Evolutionary conservation across 225 moss, liverwort and hornwort genomes (phyloP), one percentile per base, ranked within the genome.

Genomic region (Antitrichia curtipendula): DNA sequence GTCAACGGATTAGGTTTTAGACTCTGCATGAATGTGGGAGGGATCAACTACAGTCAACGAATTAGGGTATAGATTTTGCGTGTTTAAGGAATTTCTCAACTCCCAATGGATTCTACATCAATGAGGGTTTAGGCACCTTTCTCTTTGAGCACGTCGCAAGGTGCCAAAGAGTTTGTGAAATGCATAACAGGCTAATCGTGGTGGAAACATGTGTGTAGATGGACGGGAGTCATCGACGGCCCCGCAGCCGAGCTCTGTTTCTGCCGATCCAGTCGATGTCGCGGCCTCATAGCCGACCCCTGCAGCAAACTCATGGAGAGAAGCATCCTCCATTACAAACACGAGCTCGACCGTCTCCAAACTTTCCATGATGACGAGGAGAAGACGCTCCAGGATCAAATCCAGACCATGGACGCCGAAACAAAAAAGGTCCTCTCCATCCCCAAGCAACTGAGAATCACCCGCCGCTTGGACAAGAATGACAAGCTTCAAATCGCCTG

Each of bases 251-350:
- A 93, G 68, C 91, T 91, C 68, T 91, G 93, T 58, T 90, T 88
- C 41, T 93, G 93, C 85, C 73, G 93, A 60, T 87, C 90, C 29
- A 75, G 85, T 87, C 81, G n/a, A 45, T 93, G 93, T 75, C 91
- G 82, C 49, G 91, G 93, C 53, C 66, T 93, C 73, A 91, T 93
- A 61, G 90, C 90, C 50, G 85, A 90, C 43, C 88, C 87, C 61
- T 47, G 84, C 25, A 91, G 88, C 74, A 74, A 75, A n/a, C 79
- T 93, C 78, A 91, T 90, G 88, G 85, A 90, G 36, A 85, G 43
- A 32, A 93, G 56, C 41, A 87, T 88, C 36, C 29, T 52, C 9
- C 79, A 93, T 82, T 83, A 80, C 82, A 65, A 86, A 69, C 66
- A 85, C 15, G 87, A 90, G 63, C 38, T 88, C 27, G 50, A 63